Evolutionary conservation across 2,329 filamentous ascomycete genomes (phyloP), one percentile per base, ranked within the genome.

Genomic region (Botrytis medusae): DNA sequence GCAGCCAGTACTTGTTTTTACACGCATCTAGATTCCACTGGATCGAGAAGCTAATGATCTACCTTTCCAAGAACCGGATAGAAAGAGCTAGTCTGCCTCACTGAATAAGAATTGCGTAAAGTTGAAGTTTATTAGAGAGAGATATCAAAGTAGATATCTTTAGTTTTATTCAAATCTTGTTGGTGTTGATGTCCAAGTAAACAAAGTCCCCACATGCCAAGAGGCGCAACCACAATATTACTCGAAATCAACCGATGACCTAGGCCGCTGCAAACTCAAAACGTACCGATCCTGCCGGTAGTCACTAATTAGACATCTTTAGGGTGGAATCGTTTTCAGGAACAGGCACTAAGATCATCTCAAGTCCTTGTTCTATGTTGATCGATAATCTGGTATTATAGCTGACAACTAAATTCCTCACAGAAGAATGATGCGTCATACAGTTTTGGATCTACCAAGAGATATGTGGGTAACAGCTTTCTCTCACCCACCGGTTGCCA

Each of bases 201-300:
- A 42, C 5, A 44, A 69, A 32, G n/a, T 40, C 22, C 48, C 65
- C 37, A 42, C 51, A 42, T 57, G 48, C n/a, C 51, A 69, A 57
- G 48, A 57, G 25, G n/a, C 48, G 10, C 29, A 69, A 57, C n/a
- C 29, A 18, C n/a, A 57, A 37, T 57, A 69, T 22, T 20, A 42
- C 37, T 57, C 20, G 18, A 42, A 22, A 42, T 12, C 48, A 20
- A 57, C 34, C 40, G 22, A 69, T 32, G 18, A 44, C 29, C 46
- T 51, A 46, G 34, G 22, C 32, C 29, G 44, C 20, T 65, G 63
- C 37, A 69, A 68, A 68, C 48, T 68, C 65, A 68, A 42, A 68
- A 22, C 46, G n/a, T 32, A 9, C 48, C 34, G 48, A 57, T 57
- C 16, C 34, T 42, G 34, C 16, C 64, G 4, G 29, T 67, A 67